Base-by-base conservation (phyloP, 2,329 filamentous ascomycete genomes). In the Metarhizium album region DNA sequence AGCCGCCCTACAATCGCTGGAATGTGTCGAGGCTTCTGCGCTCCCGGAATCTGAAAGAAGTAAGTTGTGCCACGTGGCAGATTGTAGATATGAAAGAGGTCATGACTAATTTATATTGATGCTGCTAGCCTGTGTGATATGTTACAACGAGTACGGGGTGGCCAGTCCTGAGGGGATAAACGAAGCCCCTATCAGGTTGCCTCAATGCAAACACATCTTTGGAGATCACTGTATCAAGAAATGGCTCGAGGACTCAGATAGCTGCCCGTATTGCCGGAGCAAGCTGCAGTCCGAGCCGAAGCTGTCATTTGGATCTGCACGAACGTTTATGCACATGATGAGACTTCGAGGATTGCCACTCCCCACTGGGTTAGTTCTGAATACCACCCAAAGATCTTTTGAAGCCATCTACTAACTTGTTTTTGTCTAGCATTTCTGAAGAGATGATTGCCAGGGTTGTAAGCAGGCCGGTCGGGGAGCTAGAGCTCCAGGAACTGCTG, bases 181-280 rank as follows among this genome's bases (percentile, higher is more conserved):
- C 45, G 81, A 84, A 59, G 68, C 64, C 2, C 78, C 81, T 1
- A 62, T 83, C 16, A 75, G 77, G 20, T 63, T 84, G 18, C 80
- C 81, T 2, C 76, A 73, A 56, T 84, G 81, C 68, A 79, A 77
- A 56, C 81, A 84, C 57, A 63, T 84, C 6, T 84, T 84, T 61
- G 81, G 81, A 18, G 73, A 82, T 51, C 71, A 76, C 56, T 84
- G 81, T 61, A 80, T 84, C 55, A 80, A 78, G 61, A 82, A 79
- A 56, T 84, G 81, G 81, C 74, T 84, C 42, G 71, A 78, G 48
- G 78, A 83, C 45, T 78, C 78, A 2, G 74, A 81, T 56, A 81
- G 71, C 50, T 84, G 81, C 56, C 81, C 81, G 0, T 83, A 83
- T 58, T 84, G 81, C 62, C 75, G 81, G 24, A 74, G 80, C 54